phyloP scores from a whole-genome alignment of 768 basidiomycete genomes.

The Floccularia luteovirens region DNA sequence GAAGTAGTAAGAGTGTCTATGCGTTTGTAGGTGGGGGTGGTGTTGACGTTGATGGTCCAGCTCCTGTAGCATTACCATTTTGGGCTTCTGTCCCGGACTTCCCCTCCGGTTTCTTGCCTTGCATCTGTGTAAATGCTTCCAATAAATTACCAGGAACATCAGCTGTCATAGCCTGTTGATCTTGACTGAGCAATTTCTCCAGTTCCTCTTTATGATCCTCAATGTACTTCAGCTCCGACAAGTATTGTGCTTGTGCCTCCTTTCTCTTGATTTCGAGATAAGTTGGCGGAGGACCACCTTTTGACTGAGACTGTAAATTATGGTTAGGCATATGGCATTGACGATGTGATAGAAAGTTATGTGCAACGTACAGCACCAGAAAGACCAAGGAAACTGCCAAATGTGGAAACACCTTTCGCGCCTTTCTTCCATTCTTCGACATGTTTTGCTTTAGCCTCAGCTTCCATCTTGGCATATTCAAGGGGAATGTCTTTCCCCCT shows the following conservation, averaged over 20 bases:
- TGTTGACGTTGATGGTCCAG: no score
- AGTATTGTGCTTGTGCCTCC: slow-evolving; percentile 43
- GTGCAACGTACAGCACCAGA: slow-evolving; percentile 14
- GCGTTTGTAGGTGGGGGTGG: no score
- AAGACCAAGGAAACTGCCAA: slow-evolving; percentile 33
- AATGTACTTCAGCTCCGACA: slow-evolving; percentile 43
- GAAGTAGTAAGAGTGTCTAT: no score
- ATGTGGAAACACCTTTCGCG: slow-evolving; percentile 22
- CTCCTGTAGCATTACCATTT: no score
- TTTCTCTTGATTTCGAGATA: slow-evolving; percentile 46
- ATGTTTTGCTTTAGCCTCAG: slow-evolving; percentile 69
- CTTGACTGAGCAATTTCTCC: slow-evolving; percentile 29
- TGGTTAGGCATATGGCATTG: neutral
- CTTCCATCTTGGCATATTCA: slow-evolving; percentile 87
- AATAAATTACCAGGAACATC: slow-evolving; percentile 39
- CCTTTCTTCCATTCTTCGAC: slow-evolving; percentile 75
- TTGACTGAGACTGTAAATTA: neutral
- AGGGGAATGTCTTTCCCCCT: slow-evolving; percentile 80
- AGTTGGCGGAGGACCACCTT: slow-evolving; percentile 31
- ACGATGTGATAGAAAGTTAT: neutral
- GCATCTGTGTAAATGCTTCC: slow-evolving; percentile 33
- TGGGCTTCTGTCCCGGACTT: no score
- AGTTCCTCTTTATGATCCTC: slow-evolving; percentile 36
- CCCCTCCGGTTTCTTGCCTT: neutral
- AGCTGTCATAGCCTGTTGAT: slow-evolving; percentile 32